Evolutionary conservation across 164 flowering plant species (phyloP).

Genomic region (Macadamia tetraphylla): DNA sequence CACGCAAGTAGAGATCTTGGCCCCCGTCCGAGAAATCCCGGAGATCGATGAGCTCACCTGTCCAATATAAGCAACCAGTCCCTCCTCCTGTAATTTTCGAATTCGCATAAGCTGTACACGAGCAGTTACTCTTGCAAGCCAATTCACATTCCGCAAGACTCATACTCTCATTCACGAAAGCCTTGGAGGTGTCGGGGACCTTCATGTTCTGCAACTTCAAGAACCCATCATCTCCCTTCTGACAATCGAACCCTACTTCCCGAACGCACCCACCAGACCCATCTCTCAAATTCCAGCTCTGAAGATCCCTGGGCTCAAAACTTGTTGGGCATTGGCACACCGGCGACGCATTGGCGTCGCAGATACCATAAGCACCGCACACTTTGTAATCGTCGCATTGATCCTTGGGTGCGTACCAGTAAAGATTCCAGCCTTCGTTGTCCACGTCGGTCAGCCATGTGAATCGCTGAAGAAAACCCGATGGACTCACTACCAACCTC

Average conservation of each 20-base stretch:
- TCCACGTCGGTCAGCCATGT: constrained; percentile 11
- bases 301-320: constrained; percentile 28
- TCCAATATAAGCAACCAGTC: not conserved
- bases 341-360: constrained; percentile 14
- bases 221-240: constrained; percentile 23
- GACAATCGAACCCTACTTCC: constrained; percentile 23
- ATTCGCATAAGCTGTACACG: constrained; percentile 23
- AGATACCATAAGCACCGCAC: constrained; percentile 31
- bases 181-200: constrained; percentile 11
- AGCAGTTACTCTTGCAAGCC: constrained; percentile 20
- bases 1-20: not conserved
- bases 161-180: constrained; percentile 12
- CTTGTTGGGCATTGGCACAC: constrained; percentile 37
- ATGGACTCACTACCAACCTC: constrained; percentile 15
- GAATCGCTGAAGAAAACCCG: constrained; percentile 22
- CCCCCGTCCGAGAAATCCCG: not conserved
- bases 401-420: constrained; percentile 21
- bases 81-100: not conserved
- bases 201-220: constrained; percentile 9
- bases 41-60: not conserved
- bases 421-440: constrained; percentile 9
- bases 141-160: constrained; percentile 15
- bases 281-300: constrained; percentile 20
- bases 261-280: constrained; percentile 42
- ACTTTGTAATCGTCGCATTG: constrained; percentile 27